A percentile compares a stretch with the other conserved stretches of the same genome.
phyloP scores from a whole-genome alignment of 352 stramenopile species.

The Globisporangium emineosum region DNA sequence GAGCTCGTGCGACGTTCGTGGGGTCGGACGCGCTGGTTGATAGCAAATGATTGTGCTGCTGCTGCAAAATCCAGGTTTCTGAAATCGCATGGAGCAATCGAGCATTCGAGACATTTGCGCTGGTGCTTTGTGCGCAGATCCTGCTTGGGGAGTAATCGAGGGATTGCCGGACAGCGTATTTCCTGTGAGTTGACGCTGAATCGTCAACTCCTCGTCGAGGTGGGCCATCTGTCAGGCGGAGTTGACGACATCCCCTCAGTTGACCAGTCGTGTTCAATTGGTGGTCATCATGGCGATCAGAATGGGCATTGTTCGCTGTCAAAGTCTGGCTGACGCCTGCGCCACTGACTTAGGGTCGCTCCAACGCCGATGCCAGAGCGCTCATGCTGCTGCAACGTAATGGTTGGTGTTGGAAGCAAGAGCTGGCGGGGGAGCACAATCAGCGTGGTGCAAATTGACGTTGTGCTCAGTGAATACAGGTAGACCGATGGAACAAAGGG shows the following conservation, averaged over 20 bases:
- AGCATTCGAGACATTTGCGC: background rate
- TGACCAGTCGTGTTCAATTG: background rate
- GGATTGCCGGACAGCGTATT: background rate
- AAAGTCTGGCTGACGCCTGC: background rate
- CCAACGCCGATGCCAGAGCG: background rate
- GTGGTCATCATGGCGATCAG: background rate
- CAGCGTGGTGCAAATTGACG: background rate
- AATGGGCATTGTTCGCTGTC: background rate
- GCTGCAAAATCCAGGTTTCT: background rate
- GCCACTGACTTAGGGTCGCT: too few relatives aligned
- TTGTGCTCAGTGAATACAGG: background rate
- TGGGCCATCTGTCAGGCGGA: background rate
- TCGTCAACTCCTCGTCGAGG: background rate
- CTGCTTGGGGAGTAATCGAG: background rate
- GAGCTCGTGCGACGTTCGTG: background rate
- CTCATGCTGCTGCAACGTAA: background rate
- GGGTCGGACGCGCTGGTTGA: background rate
- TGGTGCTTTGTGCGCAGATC: background rate
- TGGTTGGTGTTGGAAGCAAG: background rate
- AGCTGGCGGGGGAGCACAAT: background rate
- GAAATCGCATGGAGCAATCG: background rate
- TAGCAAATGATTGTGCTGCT: background rate
- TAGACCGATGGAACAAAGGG: background rate
- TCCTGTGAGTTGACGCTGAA: background rate
- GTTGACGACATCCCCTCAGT: background rate